Percentiles rank a stretch among this genome's conserved stretches.
Evolutionary conservation across 1,284 basidiomycete genomes (phyloP).

Genomic region (Malassezia restricta): DNA sequence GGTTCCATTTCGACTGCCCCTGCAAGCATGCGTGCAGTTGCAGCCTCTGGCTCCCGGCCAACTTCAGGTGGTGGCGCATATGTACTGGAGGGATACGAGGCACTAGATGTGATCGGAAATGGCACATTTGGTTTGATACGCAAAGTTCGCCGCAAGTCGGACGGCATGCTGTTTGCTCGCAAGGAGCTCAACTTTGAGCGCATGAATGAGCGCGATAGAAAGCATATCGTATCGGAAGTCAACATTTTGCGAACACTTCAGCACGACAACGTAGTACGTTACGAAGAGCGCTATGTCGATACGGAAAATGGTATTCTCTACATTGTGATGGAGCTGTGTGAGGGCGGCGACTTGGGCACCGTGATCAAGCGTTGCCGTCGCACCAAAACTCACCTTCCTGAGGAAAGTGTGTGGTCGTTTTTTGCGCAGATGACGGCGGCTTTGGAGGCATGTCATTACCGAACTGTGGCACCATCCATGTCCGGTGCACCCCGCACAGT

Average conservation of each 20-base stretch:
- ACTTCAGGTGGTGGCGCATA: not conserved
- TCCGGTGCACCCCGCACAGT: not conserved
- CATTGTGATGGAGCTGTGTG: constrained; percentile 57
- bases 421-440: constrained; percentile 86
- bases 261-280: constrained; percentile 88
- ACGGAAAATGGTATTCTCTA: constrained; percentile 58
- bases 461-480: constrained; percentile 4
- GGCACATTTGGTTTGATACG: constrained; percentile 95
- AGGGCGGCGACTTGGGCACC: constrained; percentile 77
- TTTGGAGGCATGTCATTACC: constrained; percentile 70
- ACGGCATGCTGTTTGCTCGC: constrained; percentile 77
- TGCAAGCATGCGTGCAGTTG: not conserved
- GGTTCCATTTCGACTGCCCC: too few species aligned
- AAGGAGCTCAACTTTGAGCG: constrained; percentile 92
- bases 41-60: not conserved
- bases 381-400: constrained; percentile 52
- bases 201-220: constrained; percentile 81
- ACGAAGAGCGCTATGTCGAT: constrained; percentile 81
- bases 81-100: constrained; percentile 52
- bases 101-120: constrained; percentile 81
- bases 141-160: constrained; percentile 71
- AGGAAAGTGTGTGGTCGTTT: constrained; percentile 88
- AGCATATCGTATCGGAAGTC: constrained; percentile 94
- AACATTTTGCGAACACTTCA: constrained; percentile 89
- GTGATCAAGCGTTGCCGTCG: constrained; percentile 63